phyloP scores from a whole-genome alignment of 163 green algal genomes.

The Chloroidium sp. region DNA sequence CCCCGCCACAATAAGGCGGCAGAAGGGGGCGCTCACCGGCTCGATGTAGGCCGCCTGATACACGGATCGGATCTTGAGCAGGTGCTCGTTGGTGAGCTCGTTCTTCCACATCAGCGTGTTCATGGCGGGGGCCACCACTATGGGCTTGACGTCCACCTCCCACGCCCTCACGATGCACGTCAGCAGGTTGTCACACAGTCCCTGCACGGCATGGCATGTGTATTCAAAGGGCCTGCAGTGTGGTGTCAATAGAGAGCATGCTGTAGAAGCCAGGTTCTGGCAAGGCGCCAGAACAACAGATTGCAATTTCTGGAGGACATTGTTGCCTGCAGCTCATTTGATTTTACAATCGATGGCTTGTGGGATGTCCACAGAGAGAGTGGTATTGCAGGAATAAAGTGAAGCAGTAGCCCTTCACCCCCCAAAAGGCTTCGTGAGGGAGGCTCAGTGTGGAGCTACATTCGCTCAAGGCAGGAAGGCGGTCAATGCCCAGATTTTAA shows the following conservation, averaged over 20 bases:
- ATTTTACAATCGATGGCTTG: too few relatives aligned
- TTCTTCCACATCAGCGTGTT: slow-evolving; percentile 96
- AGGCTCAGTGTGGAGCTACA: too few relatives aligned
- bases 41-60: slow-evolving; percentile 52
- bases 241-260: not conserved
- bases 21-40: slow-evolving; percentile 17
- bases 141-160: slow-evolving; percentile 23
- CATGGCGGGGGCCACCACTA: slow-evolving; percentile 90
- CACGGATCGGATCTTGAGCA: slow-evolving; percentile 36
- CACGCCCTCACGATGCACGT: slow-evolving; percentile 30
- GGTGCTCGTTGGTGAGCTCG: slow-evolving; percentile 75
- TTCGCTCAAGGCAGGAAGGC: too few relatives aligned
- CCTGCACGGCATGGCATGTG: slow-evolving; percentile 3
- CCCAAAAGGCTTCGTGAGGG: too few relatives aligned
- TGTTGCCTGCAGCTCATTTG: too few relatives aligned
- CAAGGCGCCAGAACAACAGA: too few relatives aligned
- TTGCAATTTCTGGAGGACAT: too few relatives aligned
- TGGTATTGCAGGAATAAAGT: too few relatives aligned
- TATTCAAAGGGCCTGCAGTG: slow-evolving; percentile 46
- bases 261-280: not conserved
- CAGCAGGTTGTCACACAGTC: slow-evolving; percentile 54
- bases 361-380: too few relatives aligned
- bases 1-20: too few relatives aligned
- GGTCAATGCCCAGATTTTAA: too few relatives aligned
- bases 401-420: too few relatives aligned